A percentile compares a stretch with the other conserved stretches of the same genome.
phyloP scores from a whole-genome alignment of 2,329 filamentous ascomycete genomes.

The Exserohilum rostratum region DNA sequence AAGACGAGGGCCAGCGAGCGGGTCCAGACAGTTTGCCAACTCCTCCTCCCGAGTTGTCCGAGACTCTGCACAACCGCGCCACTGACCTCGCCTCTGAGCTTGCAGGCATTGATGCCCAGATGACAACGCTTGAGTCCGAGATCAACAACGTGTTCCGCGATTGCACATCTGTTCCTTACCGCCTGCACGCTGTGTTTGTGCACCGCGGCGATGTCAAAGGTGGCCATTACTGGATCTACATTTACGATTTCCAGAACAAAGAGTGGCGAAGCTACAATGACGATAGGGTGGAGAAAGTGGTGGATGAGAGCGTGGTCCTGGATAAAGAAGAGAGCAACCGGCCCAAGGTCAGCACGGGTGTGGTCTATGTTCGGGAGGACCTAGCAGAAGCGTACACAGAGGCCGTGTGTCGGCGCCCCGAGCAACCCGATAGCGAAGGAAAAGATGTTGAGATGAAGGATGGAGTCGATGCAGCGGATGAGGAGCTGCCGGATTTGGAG shows the following conservation, averaged over 20 bases:
- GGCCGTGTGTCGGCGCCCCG: constrained; percentile 51
- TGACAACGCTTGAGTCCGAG: constrained; percentile 55
- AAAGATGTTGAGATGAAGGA: constrained; percentile 25
- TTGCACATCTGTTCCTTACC: constrained; percentile 72
- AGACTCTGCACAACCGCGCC: constrained; percentile 29
- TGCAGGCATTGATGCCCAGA: constrained; percentile 40
- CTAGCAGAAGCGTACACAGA: constrained; percentile 65
- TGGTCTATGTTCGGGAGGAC: constrained; percentile 79
- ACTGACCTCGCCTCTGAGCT: constrained; percentile 32
- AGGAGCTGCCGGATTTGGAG: constrained; percentile 13
- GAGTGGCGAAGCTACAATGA: constrained; percentile 97
- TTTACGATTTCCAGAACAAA: constrained; percentile 80
- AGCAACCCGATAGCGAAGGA: constrained; percentile 4
- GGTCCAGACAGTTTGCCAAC: constrained; percentile 17
- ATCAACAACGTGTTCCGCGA: constrained; percentile 67
- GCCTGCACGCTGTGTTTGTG: constrained; percentile 89
- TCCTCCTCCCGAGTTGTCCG: constrained; percentile 29
- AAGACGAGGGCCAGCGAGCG: constrained; percentile 6
- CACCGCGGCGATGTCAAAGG: constrained; percentile 70
- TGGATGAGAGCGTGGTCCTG: constrained; percentile 72
- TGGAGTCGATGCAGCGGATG: constrained; percentile 19
- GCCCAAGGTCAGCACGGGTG: constrained; percentile 60
- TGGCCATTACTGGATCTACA: constrained; percentile 97
- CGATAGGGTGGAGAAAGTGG: constrained; percentile 73
- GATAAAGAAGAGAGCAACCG: constrained; percentile 65